Evolutionary conservation across 2,329 filamentous ascomycete genomes (phyloP).

Genomic region (Metarhizium rileyi): DNA sequence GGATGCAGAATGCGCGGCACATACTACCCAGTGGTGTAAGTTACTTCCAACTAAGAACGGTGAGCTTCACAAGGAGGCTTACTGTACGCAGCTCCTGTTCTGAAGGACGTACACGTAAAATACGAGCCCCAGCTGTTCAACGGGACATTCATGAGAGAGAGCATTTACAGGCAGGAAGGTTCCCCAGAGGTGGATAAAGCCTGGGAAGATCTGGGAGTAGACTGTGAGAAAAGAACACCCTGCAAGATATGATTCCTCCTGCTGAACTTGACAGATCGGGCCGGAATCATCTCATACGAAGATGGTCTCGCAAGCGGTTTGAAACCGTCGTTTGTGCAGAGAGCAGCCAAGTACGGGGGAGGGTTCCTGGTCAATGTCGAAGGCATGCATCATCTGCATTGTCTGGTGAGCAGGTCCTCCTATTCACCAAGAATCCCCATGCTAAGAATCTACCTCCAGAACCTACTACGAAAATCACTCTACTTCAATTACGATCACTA

Average conservation of each 20-base stretch:
- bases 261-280: conserved; percentile 23
- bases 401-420: conserved; percentile 31
- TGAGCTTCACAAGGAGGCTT: not conserved
- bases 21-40: conserved; percentile 30
- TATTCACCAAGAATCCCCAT: accelerated
- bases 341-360: conserved; percentile 44
- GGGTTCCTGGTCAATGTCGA: conserved; percentile 50
- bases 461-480: conserved; percentile 47
- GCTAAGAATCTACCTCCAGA: conserved; percentile 23
- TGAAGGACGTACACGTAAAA: conserved; percentile 22
- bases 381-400: conserved; percentile 48
- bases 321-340: conserved; percentile 43
- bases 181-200: conserved; percentile 46
- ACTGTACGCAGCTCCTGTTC: conserved; percentile 19
- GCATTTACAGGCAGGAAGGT: conserved; percentile 39
- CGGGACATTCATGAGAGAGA: conserved; percentile 44
- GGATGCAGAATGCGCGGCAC: conserved; percentile 15
- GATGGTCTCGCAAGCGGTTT: conserved; percentile 42
- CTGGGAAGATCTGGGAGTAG: conserved; percentile 35
- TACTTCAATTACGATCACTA: conserved; percentile 54
- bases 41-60: not conserved
- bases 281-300: conserved; percentile 37
- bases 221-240: conserved; percentile 29
- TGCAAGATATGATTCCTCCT: not conserved
- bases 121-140: conserved; percentile 37